Evolutionary conservation across 2,329 filamentous ascomycete species (phyloP), one percentile per base, ranked within the genome.

Genomic region (Pseudogymnoascus pannorum): DNA sequence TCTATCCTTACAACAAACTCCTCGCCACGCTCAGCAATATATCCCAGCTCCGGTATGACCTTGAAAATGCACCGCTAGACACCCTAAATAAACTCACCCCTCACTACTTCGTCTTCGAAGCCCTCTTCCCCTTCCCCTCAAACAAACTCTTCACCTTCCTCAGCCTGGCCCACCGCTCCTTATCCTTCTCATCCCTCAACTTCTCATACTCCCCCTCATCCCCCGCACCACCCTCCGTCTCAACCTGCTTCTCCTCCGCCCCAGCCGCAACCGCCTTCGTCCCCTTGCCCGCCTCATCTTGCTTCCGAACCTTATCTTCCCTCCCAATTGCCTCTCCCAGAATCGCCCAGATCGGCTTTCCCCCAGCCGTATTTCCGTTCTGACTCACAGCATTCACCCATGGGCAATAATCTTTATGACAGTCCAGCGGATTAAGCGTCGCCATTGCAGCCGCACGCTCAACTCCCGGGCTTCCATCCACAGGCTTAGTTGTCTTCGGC

Each of bases 331-430:
- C 73, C 40, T 75, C 72, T n/a, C 70, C 65, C 36, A 79, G 68
- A 5, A 75, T 65, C 63, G 79, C 71, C 78, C 78, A 80, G 16
- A 77, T 78, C 51, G 72, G 72, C n/a, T 73, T 72, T 18, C 74
- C 66, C 16, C 70, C 68, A 51, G 69, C 72, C 64, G 59, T 68
- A 61, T 61, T 70, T 64, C 71, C 76, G 61, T 80, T 84, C 71
- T 92, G 89, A 1, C 84, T 80, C 9, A 75, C 69, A 2, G 83
- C 74, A 66, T 86, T 90, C 63, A 87, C 81, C 90, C 90, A 94
- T 0, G 90, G 90, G 67, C 90, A 94, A 70, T 92, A 94, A 69
- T 91, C 89, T 64, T 91, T 84, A 72, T 94, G 90, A 72, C 92
- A 88, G 4, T 81, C 80, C 1, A 87, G 75, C 4, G 86, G 84